Evolutionary conservation across 768 basidiomycete species (phyloP), one percentile per base, ranked within the genome.

Genomic region (Pisolithus microcarpus): DNA sequence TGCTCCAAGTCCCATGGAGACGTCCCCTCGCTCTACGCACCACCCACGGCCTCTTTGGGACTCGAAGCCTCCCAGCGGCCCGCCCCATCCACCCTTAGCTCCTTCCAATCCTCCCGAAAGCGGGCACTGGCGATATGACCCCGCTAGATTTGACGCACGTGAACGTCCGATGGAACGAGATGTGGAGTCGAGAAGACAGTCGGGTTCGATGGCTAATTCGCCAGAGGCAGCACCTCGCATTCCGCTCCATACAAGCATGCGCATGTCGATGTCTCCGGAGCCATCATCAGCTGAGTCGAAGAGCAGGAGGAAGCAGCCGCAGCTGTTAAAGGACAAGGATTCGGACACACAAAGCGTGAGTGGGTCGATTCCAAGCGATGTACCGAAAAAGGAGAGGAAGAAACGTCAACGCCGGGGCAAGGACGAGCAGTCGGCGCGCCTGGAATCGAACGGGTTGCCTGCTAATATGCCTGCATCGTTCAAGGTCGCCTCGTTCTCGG

Each of bases 241-340:
- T 36, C 65, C 64, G 37, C 65, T 60, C 49, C 70, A 65, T 50
- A 56, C 49, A 60, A 48, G 61, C 16, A 59, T 63, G 38, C 79
- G 79, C 26, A 67, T 72, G 44, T 85, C 85, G 0, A 84, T 82
- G 63, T 84, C 82, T 51, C 84, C 85, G 4, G 76, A 70, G 56
- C 70, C 70, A 38, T 61, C 64, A 4, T 70, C 67, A 34, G 68
- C 64, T 13, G 80, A 80, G 19, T 57, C 66, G 28, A 79, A 80
- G 61, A 74, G 75, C 24, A 67, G 76, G 36, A 60, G 72, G 50
- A 59, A 77, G 42, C 72, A 76, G 15, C 43, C 21, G 36, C 64
- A 66, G 13, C 34, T 5, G 36, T 55, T 57, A 28, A 81, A 76
- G 67, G 80, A 84, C 24, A 76, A 73, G 52, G 79, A 80, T 51